These are phyloP conservation scores for Primulina eburnea DNA, from an alignment of 257 asterid species.

Conservation along the genomic window DNA sequence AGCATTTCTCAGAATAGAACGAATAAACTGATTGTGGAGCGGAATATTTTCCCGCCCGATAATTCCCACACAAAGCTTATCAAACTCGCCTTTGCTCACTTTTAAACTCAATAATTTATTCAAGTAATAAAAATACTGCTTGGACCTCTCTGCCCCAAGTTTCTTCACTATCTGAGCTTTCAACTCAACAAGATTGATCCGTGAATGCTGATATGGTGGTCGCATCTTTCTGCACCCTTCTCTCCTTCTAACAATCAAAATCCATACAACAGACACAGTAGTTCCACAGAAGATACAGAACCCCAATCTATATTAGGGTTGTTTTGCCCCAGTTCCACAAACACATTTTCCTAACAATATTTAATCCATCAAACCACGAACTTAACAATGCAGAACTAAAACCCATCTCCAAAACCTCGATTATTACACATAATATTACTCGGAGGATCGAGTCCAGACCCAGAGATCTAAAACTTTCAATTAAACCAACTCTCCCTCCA, in stretches of 20 bases:
- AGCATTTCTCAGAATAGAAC: slow-evolving; percentile 62
- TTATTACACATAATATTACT: slow-evolving; percentile 19
- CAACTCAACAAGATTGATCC: slow-evolving; percentile 61
- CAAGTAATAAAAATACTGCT: slow-evolving; percentile 59
- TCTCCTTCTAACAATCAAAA: slow-evolving; percentile 25
- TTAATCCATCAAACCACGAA: slow-evolving; percentile 28
- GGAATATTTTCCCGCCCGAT: slow-evolving; percentile 60
- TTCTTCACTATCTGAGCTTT: slow-evolving; percentile 65
- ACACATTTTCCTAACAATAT: slow-evolving; percentile 30
- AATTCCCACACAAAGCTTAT: slow-evolving; percentile 55
- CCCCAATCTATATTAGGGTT: slow-evolving; percentile 46
- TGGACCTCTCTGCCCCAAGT: slow-evolving; percentile 61
- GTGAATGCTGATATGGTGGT: slow-evolving; percentile 56
- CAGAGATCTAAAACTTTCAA: slow-evolving; percentile 50
- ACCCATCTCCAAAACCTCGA: slow-evolving; percentile 36
- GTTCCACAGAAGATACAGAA: slow-evolving; percentile 30
- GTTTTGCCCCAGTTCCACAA: slow-evolving; percentile 39
- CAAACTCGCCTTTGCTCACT: slow-evolving; percentile 57
- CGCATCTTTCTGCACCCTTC: slow-evolving; percentile 46
- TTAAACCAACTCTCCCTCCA: slow-evolving; percentile 58
- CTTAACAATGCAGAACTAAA: slow-evolving; percentile 31
- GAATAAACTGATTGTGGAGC: slow-evolving; percentile 64
- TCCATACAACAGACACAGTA: slow-evolving; percentile 35
- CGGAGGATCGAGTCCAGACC: slow-evolving; percentile 31
- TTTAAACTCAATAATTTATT: slow-evolving; percentile 57